Conservation (phyloP, 257 asterid genomes). For the Penstemon davidsonii region DNA sequence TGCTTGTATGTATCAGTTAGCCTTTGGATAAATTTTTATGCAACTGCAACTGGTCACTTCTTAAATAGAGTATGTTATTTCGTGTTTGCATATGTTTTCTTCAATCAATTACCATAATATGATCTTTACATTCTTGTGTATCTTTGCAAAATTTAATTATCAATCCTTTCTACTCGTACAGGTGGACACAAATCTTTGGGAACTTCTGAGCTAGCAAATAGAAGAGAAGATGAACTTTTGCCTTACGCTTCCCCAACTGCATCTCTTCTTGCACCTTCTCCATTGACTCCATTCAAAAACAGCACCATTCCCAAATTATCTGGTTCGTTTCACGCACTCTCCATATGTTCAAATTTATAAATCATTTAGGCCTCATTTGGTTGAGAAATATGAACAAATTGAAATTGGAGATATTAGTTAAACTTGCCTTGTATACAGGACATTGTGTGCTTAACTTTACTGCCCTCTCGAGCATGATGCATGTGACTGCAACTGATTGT, state of each 20-base stretch:
- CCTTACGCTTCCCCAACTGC: constrained; percentile 60
- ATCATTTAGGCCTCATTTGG: not conserved
- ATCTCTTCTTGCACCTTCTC: constrained; percentile 90
- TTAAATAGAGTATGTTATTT: not conserved
- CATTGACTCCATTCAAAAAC: constrained; percentile 85
- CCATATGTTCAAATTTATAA: constrained; percentile 10
- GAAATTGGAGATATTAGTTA: not conserved
- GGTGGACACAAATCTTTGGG: constrained; percentile 47
- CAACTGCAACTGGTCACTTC: no score
- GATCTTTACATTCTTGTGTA: not conserved
- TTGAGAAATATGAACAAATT: no score
- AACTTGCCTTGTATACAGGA: constrained; percentile 42
- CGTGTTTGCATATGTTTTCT: not conserved
- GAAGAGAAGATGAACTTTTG: constrained; percentile 57
- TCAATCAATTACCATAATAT: not conserved
- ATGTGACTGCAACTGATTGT: constrained; percentile 78
- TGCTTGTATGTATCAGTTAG: no score
- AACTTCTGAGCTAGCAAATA: constrained; percentile 33
- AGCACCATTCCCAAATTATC: constrained; percentile 83
- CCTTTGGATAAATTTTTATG: no score
- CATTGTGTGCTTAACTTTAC: constrained; percentile 71
- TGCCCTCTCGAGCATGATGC: constrained; percentile 61
- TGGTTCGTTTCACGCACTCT: constrained; percentile 49
- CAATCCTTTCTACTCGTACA: constrained; percentile 37
- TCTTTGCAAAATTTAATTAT: constrained; percentile 5